These are phyloP conservation scores for Mycena albidolilacea DNA, from an alignment of 768 basidiomycete species.

Conservation along the genomic window DNA sequence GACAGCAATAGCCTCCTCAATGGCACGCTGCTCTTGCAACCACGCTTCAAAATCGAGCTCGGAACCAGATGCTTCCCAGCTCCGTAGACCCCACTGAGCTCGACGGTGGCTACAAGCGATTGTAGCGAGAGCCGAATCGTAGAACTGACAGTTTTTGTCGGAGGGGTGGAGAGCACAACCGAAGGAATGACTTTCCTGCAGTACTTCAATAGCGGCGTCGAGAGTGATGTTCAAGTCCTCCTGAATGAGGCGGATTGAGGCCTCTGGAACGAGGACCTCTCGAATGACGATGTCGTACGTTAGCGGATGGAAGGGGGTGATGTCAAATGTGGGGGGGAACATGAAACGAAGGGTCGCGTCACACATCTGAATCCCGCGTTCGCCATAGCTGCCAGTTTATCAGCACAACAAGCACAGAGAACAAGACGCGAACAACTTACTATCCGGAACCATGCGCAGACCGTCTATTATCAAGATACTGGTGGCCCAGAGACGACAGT, in stretches of 20 bases:
- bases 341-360: not conserved
- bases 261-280: not conserved
- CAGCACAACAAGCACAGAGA: not conserved
- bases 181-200: not conserved
- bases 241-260: not conserved
- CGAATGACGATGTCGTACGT: not conserved
- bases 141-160: not conserved
- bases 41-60: not conserved
- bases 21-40: not conserved
- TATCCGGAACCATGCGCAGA: not conserved
- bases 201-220: not conserved
- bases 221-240: not conserved
- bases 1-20: not conserved
- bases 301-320: not conserved
- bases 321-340: not conserved
- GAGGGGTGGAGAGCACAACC: not conserved
- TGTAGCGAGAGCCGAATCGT: not conserved
- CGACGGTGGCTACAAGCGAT: not conserved
- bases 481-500: too few relatives aligned
- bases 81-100: not conserved
- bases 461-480: too few relatives aligned
- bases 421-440: not conserved
- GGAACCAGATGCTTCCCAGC: not conserved
- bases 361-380: not conserved
- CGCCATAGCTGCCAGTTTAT: not conserved